Evolutionary conservation across 2,329 filamentous ascomycete genomes (phyloP).

Genomic region (Botrytis deweyae): DNA sequence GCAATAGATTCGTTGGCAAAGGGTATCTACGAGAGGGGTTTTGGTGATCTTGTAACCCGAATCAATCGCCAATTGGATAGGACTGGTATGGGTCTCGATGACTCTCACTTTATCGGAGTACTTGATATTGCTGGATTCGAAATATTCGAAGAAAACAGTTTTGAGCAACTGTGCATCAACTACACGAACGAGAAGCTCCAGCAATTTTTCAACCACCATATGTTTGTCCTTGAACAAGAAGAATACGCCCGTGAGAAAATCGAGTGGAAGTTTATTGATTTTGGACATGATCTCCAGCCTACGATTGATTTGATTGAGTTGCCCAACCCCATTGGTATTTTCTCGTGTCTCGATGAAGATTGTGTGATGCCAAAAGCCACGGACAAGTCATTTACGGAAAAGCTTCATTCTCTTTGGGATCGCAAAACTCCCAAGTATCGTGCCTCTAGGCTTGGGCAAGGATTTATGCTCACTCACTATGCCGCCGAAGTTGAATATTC

Average conservation of each 20-base stretch:
- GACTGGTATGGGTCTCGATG: conserved; percentile 77
- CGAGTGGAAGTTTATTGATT: conserved; percentile 99
- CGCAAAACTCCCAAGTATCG: conserved; percentile 94
- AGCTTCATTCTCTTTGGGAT: conserved; percentile 95
- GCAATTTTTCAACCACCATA: conserved; percentile 99
- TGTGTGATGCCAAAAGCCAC: conserved; percentile 99
- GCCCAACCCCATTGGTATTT: conserved; percentile 96
- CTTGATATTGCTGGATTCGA: conserved; percentile 99
- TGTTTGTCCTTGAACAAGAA: conserved; percentile 98
- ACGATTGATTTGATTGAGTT: conserved; percentile 97
- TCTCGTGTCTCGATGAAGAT: conserved; percentile 96
- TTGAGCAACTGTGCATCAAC: conserved; percentile 98
- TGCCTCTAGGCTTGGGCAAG: conserved; percentile 80
- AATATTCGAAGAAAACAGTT: conserved; percentile 97
- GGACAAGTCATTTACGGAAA: conserved; percentile 95
- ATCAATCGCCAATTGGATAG: conserved; percentile 92
- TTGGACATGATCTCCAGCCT: conserved; percentile 92
- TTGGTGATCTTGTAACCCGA: conserved; percentile 85
- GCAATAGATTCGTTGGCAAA: conserved; percentile 90
- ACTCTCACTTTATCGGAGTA: conserved; percentile 94
- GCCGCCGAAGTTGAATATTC: conserved; percentile 97
- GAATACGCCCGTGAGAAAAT: conserved; percentile 97
- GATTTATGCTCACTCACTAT: conserved; percentile 95
- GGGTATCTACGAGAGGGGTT: conserved; percentile 95
- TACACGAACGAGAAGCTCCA: conserved; percentile 99